phyloP scores from a whole-genome alignment of 495 filamentous ascomycete genomes.

The Neurospora cerealis region DNA sequence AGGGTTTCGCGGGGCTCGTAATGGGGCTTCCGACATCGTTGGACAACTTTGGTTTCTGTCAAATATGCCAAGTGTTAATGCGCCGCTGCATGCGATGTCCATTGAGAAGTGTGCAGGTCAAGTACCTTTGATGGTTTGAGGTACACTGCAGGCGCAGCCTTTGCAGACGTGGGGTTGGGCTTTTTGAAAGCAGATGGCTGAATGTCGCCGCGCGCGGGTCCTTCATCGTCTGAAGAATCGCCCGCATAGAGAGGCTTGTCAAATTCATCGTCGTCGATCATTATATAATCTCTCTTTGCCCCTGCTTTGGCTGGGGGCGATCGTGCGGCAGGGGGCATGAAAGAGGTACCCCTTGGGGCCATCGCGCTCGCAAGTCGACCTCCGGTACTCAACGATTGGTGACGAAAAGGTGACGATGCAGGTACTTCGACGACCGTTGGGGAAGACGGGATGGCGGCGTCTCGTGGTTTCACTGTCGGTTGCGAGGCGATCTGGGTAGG shows the following conservation, averaged over 20 bases:
- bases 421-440: slow-evolving; percentile 61
- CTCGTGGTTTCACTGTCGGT: slow-evolving; percentile 5
- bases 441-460: slow-evolving; percentile 12
- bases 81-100: background rate
- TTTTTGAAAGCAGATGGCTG: slow-evolving; percentile 54
- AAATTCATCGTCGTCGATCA: slow-evolving; percentile 36
- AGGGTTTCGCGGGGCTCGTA: slow-evolving; percentile 10
- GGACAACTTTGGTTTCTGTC: background rate
- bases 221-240: slow-evolving; percentile 36
- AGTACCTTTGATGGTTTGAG: background rate
- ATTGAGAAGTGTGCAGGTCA: background rate
- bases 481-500: slow-evolving; percentile 57
- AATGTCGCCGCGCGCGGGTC: slow-evolving; percentile 49
- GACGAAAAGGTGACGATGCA: slow-evolving; percentile 55
- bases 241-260: slow-evolving; percentile 25
- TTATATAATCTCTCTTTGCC: slow-evolving; percentile 23
- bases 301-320: background rate
- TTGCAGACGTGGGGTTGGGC: background rate
- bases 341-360: slow-evolving; percentile 34
- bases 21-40: slow-evolving; percentile 9
- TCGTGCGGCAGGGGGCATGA: slow-evolving; percentile 24
- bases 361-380: slow-evolving; percentile 41
- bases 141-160: background rate
- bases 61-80: background rate
- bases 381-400: slow-evolving; percentile 67